A percentile compares a stretch with the other conserved stretches of the same genome.
These are phyloP conservation scores for Aspergillus tubingensis DNA, from an alignment of 2,329 filamentous ascomycete species.

Conservation along the genomic window DNA sequence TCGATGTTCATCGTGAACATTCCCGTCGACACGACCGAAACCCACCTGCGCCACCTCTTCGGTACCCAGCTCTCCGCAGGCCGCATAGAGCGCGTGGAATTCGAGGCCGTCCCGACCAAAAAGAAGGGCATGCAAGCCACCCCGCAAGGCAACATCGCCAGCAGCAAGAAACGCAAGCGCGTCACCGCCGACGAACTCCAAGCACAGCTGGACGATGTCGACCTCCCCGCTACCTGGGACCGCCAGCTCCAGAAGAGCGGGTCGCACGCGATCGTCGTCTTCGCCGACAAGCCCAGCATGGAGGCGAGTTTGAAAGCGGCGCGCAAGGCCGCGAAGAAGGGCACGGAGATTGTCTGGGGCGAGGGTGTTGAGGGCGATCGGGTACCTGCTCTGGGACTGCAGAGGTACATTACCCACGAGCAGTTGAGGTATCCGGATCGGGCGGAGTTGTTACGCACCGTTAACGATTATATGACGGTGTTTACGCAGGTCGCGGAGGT, in stretches of 20 bases:
- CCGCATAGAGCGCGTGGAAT: slow-evolving; percentile 74
- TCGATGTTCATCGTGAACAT: slow-evolving; percentile 91
- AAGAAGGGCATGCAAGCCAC: slow-evolving; percentile 23
- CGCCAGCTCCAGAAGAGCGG: slow-evolving; percentile 71
- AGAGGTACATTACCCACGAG: slow-evolving; percentile 64
- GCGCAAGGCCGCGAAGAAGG: slow-evolving; percentile 54
- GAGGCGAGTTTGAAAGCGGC: slow-evolving; percentile 76
- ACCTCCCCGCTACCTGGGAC: slow-evolving; percentile 73
- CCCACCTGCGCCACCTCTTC: slow-evolving; percentile 76
- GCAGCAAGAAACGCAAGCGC: slow-evolving; percentile 59
- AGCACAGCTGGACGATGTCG: slow-evolving; percentile 59
- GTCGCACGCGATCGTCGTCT: slow-evolving; percentile 75
- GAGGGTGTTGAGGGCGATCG: slow-evolving; percentile 57
- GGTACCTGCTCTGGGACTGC: slow-evolving; percentile 57
- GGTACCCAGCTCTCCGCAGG: slow-evolving; percentile 72
- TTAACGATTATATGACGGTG: slow-evolving; percentile 84
- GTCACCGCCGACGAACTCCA: slow-evolving; percentile 52
- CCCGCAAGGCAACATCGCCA: slow-evolving; percentile 27
- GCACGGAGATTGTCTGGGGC: slow-evolving; percentile 66
- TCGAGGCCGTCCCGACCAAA: slow-evolving; percentile 59
- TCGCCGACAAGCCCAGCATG: slow-evolving; percentile 80
- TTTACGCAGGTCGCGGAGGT: slow-evolving; percentile 70
- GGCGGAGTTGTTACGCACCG: slow-evolving; percentile 65
- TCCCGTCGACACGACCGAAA: slow-evolving; percentile 78
- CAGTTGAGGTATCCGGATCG: slow-evolving; percentile 70